A percentile compares a stretch with the other conserved stretches of the same genome.
These are phyloP conservation scores for Lipomyces yamadae DNA, from an alignment of 805 yeast species.

Conservation along the genomic window DNA sequence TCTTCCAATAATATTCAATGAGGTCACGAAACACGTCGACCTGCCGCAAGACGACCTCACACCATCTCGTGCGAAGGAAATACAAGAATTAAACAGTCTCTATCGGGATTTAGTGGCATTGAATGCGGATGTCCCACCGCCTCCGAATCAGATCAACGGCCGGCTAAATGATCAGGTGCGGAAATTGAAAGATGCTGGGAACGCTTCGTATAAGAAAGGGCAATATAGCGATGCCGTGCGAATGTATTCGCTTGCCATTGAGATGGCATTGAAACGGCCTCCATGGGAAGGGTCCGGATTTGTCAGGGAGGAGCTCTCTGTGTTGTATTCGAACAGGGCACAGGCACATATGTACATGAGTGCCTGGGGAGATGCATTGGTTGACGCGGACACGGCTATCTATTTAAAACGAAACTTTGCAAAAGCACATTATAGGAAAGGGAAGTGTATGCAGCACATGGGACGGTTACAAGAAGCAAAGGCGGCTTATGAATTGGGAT, in stretches of 20 bases:
- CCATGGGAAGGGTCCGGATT: conserved; percentile 48
- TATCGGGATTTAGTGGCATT: conserved; percentile 42
- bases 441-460: conserved; percentile 40
- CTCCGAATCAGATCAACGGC: conserved; percentile 43
- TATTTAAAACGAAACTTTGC: conserved; percentile 45
- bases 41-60: conserved; percentile 19
- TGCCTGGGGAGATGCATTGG: conserved; percentile 48
- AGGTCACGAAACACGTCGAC: conserved; percentile 30
- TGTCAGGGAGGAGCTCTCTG: conserved; percentile 46
- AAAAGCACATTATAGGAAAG: conserved; percentile 46
- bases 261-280: conserved; percentile 49
- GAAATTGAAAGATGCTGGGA: conserved; percentile 46
- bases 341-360: conserved; percentile 47
- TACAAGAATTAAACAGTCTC: conserved; percentile 44
- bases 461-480: conserved; percentile 42
- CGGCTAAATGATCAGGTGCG: conserved; percentile 44
- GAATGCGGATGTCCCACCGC: conserved; percentile 48
- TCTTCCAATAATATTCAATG: conserved; percentile 20
- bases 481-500: conserved; percentile 39
- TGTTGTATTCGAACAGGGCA: conserved; percentile 46
- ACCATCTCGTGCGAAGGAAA: conserved; percentile 37
- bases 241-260: conserved; percentile 47
- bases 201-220: conserved; percentile 40
- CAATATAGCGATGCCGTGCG: conserved; percentile 46
- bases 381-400: conserved; percentile 47